phyloP scores from a whole-genome alignment of 208 protist genomes.

The Phytomonas serpens region DNA sequence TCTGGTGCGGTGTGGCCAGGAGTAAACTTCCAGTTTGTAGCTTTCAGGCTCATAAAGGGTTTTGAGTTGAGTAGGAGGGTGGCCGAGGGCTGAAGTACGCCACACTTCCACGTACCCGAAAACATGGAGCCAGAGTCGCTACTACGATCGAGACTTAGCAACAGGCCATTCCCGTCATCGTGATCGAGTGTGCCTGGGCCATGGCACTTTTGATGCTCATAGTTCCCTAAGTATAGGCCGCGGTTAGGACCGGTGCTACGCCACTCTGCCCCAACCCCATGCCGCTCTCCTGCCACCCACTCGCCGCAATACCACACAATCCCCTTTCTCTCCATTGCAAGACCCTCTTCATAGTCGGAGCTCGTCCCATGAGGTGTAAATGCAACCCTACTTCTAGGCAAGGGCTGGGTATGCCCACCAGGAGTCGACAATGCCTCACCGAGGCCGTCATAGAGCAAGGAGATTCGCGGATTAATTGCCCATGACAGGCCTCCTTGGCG shows the following conservation, averaged over 20 bases:
- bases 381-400: background rate
- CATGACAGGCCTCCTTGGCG: background rate
- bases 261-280: background rate
- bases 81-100: background rate
- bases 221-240: background rate
- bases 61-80: background rate
- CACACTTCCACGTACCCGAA: background rate
- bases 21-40: background rate
- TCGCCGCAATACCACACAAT: background rate
- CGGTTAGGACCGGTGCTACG: background rate
- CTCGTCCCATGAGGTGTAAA: background rate
- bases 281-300: background rate
- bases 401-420: background rate
- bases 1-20: background rate
- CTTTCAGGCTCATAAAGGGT: background rate
- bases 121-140: background rate
- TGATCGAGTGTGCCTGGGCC: background rate
- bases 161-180: background rate
- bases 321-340: background rate
- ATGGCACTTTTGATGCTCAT: background rate
- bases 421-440: background rate
- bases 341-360: background rate
- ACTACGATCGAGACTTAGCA: background rate
- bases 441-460: background rate
- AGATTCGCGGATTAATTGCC: background rate